Base-by-base conservation (phyloP, 352 stramenopile species). In the Aphanomyces invadans region DNA sequence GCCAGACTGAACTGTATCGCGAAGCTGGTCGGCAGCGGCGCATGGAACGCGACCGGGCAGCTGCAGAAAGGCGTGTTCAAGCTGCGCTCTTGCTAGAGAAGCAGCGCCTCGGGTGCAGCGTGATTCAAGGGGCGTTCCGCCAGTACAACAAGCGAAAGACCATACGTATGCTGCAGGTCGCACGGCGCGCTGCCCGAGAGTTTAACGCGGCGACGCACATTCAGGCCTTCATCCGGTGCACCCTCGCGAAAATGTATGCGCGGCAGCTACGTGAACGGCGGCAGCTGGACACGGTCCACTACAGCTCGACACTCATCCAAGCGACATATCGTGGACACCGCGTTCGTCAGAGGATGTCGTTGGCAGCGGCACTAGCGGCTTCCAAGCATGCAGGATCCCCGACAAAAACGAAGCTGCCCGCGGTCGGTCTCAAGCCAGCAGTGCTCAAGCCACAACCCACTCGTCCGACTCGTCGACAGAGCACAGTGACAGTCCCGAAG, bases 241-340 rank as follows among this genome's bases (percentile, higher is more conserved):
- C 28, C 33, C 31, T 64, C 15, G 55, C 55, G 33, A 64, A 64
- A 38, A 31, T 21, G 39, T n/a, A 21, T 19, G 32, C 38, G 32
- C 36, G 31, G 25, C 36, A 12, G 1, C 55, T 64, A 17, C 55
- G 36, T 17, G 21, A 10, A 7, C 4, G 26, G 32, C 55, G 36
- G 7, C n/a, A 52, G 19, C 36, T 52, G 33, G 55, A 45, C 21
- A 45, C 38, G 15, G 33, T 64, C 19, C 36, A 64, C 23, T 15
- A 38, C 19, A 51, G 32, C n/a, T 21, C 55, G 39, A 64, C 55
- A 23, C 21, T 33, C 19, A 64, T 64, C 31, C 55, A 64, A 45
- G 55, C 55, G 28, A 31, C 33, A 5, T 64, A 51, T 38, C 55
- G 55, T 9, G 55, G 55, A 15, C 55, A 64, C 36, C 39, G 19